phyloP scores from a whole-genome alignment of 2,329 filamentous ascomycete species.

The Aspergillus tanneri region DNA sequence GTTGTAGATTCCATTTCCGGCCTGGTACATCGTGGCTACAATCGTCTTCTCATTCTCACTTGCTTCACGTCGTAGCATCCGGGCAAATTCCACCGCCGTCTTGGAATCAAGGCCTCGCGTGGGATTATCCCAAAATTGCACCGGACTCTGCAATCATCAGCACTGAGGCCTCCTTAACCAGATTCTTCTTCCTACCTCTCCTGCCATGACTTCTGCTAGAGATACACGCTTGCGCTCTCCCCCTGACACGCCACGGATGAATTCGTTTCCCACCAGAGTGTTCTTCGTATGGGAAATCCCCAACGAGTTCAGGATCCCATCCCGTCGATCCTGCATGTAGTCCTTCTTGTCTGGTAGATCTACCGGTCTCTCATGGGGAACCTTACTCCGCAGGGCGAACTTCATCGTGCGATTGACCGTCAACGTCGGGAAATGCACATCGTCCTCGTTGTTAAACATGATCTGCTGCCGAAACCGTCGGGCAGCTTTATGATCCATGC shows the following conservation, averaged over 20 bases:
- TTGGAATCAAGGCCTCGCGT: constrained; percentile 65
- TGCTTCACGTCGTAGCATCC: constrained; percentile 59
- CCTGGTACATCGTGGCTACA: constrained; percentile 66
- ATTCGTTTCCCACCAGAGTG: constrained; percentile 66
- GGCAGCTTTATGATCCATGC: constrained; percentile 49
- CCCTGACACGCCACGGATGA: constrained; percentile 64
- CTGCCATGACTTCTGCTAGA: constrained; percentile 58
- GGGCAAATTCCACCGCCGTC: constrained; percentile 60
- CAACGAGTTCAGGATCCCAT: constrained; percentile 33
- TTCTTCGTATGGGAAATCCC: constrained; percentile 54
- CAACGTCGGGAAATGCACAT: constrained; percentile 71
- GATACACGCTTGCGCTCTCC: constrained; percentile 69
- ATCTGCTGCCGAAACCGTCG: constrained; percentile 46
- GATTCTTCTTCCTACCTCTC: constrained; percentile 43
- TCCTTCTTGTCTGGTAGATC: constrained; percentile 25
- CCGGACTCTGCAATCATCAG: constrained; percentile 36
- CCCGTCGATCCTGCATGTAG: constrained; percentile 33
- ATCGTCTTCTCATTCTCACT: constrained; percentile 59
- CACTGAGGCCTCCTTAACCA: background rate
- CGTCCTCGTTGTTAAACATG: constrained; percentile 74
- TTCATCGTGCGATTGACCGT: constrained; percentile 71
- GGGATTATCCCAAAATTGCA: constrained; percentile 67
- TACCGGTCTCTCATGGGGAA: constrained; percentile 29
- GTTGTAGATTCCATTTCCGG: constrained; percentile 66
- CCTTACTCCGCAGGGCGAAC: constrained; percentile 62